Percentiles rank a stretch among this genome's conserved stretches.
Conservation (phyloP, 441 rosid genomes). For the Croton setiger region DNA sequence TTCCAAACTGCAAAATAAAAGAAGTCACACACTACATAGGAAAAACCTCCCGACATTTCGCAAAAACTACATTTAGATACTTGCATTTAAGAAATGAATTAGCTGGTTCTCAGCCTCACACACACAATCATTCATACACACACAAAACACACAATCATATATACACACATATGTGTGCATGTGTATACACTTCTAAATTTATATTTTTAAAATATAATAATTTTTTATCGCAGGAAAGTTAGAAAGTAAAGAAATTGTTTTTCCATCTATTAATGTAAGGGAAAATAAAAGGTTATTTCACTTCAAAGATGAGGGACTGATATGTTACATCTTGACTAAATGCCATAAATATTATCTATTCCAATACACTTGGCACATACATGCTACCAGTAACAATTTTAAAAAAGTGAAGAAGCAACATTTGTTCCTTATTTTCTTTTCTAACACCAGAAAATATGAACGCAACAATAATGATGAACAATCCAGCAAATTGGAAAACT, state of each 20-base stretch:
- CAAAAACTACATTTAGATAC: background rate
- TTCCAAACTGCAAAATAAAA: conserved; percentile 63
- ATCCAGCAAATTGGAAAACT: conserved; percentile 21
- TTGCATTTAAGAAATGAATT: background rate
- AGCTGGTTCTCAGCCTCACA: background rate
- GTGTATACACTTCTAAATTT: too few species aligned
- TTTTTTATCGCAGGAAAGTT: too few species aligned
- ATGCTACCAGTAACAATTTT: background rate
- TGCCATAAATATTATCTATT: background rate
- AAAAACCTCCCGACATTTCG: background rate
- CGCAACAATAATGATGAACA: conserved; percentile 13
- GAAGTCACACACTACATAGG: conserved; percentile 4
- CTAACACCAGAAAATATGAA: background rate
- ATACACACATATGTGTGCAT: too few species aligned
- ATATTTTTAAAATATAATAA: too few species aligned
- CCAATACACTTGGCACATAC: background rate
- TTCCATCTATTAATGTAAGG: background rate
- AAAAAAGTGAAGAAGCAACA: background rate
- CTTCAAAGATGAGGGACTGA: background rate
- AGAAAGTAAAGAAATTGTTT: background rate
- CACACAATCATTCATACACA: too few species aligned
- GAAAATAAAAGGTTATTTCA: background rate
- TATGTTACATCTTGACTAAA: too few species aligned
- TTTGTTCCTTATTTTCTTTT: too few species aligned
- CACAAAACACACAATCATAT: too few species aligned